A percentile compares a stretch with the other conserved stretches of the same genome.
These are phyloP conservation scores for Theileria annulata DNA, from an alignment of 169 alveolate species.

Conservation along the genomic window DNA sequence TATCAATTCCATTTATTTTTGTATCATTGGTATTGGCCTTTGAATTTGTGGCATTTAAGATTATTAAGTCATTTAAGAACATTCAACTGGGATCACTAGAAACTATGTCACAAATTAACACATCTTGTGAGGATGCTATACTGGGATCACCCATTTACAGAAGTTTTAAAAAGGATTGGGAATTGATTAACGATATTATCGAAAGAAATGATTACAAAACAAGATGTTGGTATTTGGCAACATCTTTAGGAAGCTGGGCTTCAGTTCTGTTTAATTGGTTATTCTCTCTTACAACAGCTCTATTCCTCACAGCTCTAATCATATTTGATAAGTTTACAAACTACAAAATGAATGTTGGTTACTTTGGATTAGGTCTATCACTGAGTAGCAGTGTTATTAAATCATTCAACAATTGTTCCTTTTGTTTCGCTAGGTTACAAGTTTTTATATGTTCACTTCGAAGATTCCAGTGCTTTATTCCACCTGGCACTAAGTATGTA, in stretches of 20 bases:
- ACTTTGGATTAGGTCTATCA: slow-evolving; percentile 17
- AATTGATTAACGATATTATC: slow-evolving; percentile 7
- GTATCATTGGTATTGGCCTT: slow-evolving; percentile 6
- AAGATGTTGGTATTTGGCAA: slow-evolving; percentile 21
- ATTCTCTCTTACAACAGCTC: not conserved
- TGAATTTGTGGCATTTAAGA: not conserved
- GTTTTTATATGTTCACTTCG: not conserved
- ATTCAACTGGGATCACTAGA: slow-evolving; percentile 30
- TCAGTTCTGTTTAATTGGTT: slow-evolving; percentile 19
- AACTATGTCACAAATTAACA: slow-evolving; percentile 20
- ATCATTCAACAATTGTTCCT: slow-evolving; percentile 31
- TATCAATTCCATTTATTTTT: slow-evolving; percentile 16
- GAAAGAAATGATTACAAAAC: slow-evolving; percentile 10
- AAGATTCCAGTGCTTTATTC: slow-evolving; percentile 17
- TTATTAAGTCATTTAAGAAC: slow-evolving; percentile 30
- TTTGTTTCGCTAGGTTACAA: not conserved
- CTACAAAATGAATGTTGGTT: slow-evolving; percentile 3
- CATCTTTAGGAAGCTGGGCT: slow-evolving; percentile 31
- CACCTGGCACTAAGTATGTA: not conserved
- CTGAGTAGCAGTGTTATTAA: not conserved
- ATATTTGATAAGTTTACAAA: not conserved
- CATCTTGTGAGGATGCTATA: slow-evolving; percentile 32
- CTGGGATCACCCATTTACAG: slow-evolving; percentile 40
- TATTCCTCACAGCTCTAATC: slow-evolving; percentile 7
- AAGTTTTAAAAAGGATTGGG: slow-evolving; percentile 41